These are phyloP conservation scores for Fusarium brevicatenulatum DNA, from an alignment of 2,329 filamentous ascomycete species.

Conservation along the genomic window DNA sequence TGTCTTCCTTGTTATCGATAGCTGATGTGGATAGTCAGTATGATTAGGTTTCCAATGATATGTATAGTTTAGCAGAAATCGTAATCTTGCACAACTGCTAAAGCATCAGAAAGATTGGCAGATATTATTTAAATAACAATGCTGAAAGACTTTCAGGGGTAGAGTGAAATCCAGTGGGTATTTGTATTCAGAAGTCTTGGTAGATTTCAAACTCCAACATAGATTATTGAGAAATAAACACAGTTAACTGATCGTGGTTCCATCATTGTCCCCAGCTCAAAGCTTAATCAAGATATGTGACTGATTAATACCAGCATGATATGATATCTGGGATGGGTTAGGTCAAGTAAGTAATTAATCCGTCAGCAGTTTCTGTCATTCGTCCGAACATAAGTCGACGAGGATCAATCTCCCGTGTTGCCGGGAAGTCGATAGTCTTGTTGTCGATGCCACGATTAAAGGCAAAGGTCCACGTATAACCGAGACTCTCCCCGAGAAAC, in stretches of 20 bases:
- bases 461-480: not conserved
- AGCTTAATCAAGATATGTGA: not conserved
- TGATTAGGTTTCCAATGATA: not conserved
- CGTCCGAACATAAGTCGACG: not conserved
- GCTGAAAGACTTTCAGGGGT: not conserved
- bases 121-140: not conserved
- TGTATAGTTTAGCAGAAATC: not conserved
- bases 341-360: not conserved
- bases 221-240: not conserved
- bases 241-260: not conserved
- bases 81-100: not conserved
- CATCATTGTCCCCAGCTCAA: not conserved
- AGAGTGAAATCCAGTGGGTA: not conserved
- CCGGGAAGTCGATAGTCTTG: not conserved
- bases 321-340: not conserved
- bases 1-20: not conserved
- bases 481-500: not conserved
- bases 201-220: not conserved
- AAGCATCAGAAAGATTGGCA: not conserved
- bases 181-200: conserved; percentile 7
- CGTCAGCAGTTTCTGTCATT: not conserved
- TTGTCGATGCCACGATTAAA: not conserved
- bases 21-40: not conserved
- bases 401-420: not conserved
- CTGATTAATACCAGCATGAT: not conserved